phyloP scores from a whole-genome alignment of 2,329 filamentous ascomycete genomes.

The Aspergillus sp. region DNA sequence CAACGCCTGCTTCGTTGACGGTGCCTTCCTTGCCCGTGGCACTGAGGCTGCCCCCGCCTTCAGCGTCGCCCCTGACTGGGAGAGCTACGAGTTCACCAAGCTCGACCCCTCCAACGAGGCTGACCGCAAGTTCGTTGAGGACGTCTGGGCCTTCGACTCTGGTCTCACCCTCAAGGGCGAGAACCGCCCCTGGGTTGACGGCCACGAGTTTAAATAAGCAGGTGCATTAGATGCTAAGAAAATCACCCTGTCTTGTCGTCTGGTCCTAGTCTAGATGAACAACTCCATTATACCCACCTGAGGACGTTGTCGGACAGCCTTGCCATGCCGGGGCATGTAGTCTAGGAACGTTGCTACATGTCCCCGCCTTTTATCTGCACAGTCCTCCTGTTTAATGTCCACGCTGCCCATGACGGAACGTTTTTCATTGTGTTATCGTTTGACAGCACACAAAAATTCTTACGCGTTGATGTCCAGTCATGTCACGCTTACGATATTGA shows the following conservation, averaged over 20 bases:
- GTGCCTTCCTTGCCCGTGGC: constrained; percentile 92
- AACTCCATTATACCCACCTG: too few species aligned
- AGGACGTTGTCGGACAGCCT: too few species aligned
- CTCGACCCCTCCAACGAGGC: constrained; percentile 82
- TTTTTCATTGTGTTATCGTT: constrained; percentile 13
- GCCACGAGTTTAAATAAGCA: constrained; percentile 98
- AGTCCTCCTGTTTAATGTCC: constrained; percentile 6
- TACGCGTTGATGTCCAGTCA: background rate
- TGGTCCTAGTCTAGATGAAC: too few species aligned
- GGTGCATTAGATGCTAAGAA: constrained; percentile 8
- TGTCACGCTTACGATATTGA: background rate
- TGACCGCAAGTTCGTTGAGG: constrained; percentile 80
- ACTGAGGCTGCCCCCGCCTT: constrained; percentile 83
- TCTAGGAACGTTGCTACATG: too few species aligned
- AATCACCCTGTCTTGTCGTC: too few species aligned
- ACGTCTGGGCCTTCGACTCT: constrained; percentile 90
- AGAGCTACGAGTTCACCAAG: constrained; percentile 96
- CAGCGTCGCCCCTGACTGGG: constrained; percentile 93
- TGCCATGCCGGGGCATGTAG: too few species aligned
- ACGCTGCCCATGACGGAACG: constrained; percentile 13
- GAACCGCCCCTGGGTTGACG: constrained; percentile 80
- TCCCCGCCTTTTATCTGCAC: background rate
- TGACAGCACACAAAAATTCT: constrained; percentile 8
- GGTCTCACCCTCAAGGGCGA: constrained; percentile 76
- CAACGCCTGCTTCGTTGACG: constrained; percentile 87